Evolutionary conservation across 352 stramenopile genomes (phyloP).

Genomic region (Phytophthora hybrid): DNA sequence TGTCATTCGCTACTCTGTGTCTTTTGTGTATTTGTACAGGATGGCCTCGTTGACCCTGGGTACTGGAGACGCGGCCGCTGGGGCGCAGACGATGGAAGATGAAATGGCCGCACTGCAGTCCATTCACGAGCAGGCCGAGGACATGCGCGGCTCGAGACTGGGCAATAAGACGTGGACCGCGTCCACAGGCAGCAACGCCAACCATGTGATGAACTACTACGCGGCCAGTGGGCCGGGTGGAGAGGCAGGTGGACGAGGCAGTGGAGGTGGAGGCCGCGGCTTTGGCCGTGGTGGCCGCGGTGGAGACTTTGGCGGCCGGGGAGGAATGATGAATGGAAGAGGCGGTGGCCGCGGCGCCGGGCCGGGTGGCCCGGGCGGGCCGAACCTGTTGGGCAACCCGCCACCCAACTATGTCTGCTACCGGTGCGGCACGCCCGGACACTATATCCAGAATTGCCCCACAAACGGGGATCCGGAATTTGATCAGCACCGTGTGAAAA

Average conservation of each 20-base stretch:
- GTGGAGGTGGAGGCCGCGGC: slow-evolving; percentile 51
- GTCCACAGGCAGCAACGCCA: slow-evolving; percentile 75
- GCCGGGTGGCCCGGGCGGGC: slow-evolving; percentile 22
- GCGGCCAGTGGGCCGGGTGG: slow-evolving; percentile 46
- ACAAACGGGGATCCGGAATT: slow-evolving; percentile 90
- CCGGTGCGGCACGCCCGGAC: slow-evolving; percentile 81
- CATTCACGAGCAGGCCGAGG: slow-evolving; percentile 87
- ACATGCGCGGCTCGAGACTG: slow-evolving; percentile 74
- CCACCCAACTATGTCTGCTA: slow-evolving; percentile 89
- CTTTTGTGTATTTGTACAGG: slow-evolving; percentile 14
- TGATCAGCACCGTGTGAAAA: slow-evolving; percentile 90
- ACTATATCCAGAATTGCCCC: slow-evolving; percentile 91
- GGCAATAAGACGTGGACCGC: slow-evolving; percentile 91
- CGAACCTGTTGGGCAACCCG: slow-evolving; percentile 59
- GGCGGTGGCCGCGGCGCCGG: slow-evolving; percentile 43
- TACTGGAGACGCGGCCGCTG: slow-evolving; percentile 32
- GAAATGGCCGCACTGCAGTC: slow-evolving; percentile 83
- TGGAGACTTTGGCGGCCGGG: slow-evolving; percentile 53
- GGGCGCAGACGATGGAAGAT: slow-evolving; percentile 87
- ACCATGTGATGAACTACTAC: slow-evolving; percentile 85
- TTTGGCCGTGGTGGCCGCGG: slow-evolving; percentile 53
- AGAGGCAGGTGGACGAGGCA: slow-evolving; percentile 46
- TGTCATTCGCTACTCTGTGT: not conserved
- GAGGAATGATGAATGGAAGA: slow-evolving; percentile 60
- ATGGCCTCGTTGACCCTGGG: slow-evolving; percentile 39